A percentile compares a stretch with the other conserved stretches of the same genome.
phyloP scores from a whole-genome alignment of 768 basidiomycete genomes.

The Calocera cornea region DNA sequence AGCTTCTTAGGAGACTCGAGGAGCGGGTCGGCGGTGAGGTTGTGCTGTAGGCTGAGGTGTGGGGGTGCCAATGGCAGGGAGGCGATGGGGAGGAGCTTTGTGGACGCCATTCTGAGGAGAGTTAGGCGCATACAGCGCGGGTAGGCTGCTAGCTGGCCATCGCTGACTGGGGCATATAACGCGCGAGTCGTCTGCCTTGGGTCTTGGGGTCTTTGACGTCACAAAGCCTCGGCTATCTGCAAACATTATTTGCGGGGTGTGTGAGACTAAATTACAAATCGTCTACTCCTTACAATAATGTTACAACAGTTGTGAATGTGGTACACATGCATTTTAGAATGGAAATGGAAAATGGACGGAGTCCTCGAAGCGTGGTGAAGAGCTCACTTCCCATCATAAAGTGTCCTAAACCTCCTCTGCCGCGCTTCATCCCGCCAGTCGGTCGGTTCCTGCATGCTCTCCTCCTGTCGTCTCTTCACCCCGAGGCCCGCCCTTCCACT shows the following conservation, averaged over 20 bases:
- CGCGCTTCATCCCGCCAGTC: conserved; percentile 11
- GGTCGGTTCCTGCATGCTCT: not conserved
- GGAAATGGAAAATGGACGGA: too few species aligned
- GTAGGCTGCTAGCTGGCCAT: not conserved
- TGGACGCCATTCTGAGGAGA: not conserved
- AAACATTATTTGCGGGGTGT: too few species aligned
- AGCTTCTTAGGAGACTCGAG: conserved; percentile 43
- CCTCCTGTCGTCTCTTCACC: not conserved
- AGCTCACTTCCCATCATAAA: not conserved
- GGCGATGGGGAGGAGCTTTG: conserved; percentile 30
- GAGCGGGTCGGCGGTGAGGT: conserved; percentile 45
- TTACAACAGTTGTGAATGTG: not conserved
- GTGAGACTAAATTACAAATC: too few species aligned
- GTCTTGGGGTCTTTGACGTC: not conserved
- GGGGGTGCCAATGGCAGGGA: conserved; percentile 39
- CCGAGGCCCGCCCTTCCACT: not conserved
- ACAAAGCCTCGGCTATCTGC: not conserved
- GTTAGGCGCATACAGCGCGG: not conserved
- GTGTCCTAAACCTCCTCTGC: conserved; percentile 8
- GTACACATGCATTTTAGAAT: too few species aligned
- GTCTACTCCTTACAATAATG: too few species aligned
- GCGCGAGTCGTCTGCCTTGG: not conserved
- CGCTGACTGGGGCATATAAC: not conserved
- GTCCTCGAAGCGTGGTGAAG: not conserved
- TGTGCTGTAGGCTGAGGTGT: conserved; percentile 30